Conservation (phyloP, 1,284 basidiomycete genomes). For the Ganoderma resinaceum region DNA sequence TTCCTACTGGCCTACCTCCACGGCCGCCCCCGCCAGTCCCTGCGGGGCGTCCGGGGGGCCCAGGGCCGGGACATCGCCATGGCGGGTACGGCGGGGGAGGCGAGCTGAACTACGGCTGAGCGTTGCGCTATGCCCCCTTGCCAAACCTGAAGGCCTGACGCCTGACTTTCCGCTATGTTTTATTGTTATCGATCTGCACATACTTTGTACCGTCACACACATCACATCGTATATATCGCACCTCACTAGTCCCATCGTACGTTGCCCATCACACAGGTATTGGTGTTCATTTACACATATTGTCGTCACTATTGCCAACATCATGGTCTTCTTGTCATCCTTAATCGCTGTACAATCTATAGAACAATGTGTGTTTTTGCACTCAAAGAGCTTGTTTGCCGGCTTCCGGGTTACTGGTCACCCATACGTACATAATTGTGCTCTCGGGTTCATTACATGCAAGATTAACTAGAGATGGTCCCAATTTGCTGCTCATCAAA, state of each 20-base stretch:
- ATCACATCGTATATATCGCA: slow-evolving; percentile 12
- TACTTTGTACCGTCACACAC: neutral
- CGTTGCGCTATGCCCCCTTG: neutral
- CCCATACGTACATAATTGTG: neutral
- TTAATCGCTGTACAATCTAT: slow-evolving; percentile 9
- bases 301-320: slow-evolving; percentile 4
- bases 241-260: slow-evolving; percentile 7
- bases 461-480: too few relatives aligned
- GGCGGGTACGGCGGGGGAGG: slow-evolving; percentile 29
- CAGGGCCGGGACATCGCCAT: slow-evolving; percentile 28
- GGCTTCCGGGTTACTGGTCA: neutral
- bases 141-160: neutral
- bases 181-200: slow-evolving; percentile 24
- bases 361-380: slow-evolving; percentile 5
- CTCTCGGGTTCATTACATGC: neutral
- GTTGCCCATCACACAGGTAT: slow-evolving; percentile 1
- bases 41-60: slow-evolving; percentile 28
- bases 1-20: slow-evolving; percentile 35
- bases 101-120: slow-evolving; percentile 43
- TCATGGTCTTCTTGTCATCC: slow-evolving; percentile 3
- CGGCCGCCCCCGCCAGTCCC: slow-evolving; percentile 36
- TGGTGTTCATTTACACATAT: slow-evolving; percentile 8
- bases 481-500: neutral
- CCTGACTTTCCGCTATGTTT: slow-evolving; percentile 11
- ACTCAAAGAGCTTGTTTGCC: neutral